A percentile compares a stretch with the other conserved stretches of the same genome.
phyloP scores from a whole-genome alignment of 139 green algal genomes.

The Axilococcus clingmanii region DNA sequence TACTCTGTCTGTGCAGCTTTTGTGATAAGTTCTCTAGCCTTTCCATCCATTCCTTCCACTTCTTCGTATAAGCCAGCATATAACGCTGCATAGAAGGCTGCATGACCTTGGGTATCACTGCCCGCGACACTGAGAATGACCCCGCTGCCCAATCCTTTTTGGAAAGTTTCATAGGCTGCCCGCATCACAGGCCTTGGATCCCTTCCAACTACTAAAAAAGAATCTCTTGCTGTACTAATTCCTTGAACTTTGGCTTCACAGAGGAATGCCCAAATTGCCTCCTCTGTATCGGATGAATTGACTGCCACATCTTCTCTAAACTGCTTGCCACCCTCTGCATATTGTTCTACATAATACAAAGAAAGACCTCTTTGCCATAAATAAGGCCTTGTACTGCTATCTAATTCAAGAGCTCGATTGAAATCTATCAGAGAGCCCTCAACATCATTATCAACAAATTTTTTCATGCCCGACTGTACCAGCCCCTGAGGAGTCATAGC shows the following conservation, averaged over 20 bases:
- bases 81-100: constrained; percentile 66
- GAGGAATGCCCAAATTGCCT: constrained; percentile 78
- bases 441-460: constrained; percentile 28
- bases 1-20: constrained; percentile 46
- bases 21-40: constrained; percentile 31
- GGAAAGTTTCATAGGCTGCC: constrained; percentile 37
- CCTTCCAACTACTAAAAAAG: constrained; percentile 69
- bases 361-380: constrained; percentile 50
- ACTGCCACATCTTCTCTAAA: constrained; percentile 66
- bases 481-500: too few species aligned
- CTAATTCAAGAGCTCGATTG: constrained; percentile 32
- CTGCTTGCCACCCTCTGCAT: constrained; percentile 44
- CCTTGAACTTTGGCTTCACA: constrained; percentile 62
- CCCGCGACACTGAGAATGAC: constrained; percentile 14
- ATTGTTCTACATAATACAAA: constrained; percentile 65
- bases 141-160: background rate
- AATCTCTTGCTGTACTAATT: constrained; percentile 34
- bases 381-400: constrained; percentile 34
- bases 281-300: constrained; percentile 89
- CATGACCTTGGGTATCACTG: constrained; percentile 12
- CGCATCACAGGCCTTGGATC: constrained; percentile 73
- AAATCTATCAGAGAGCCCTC: constrained; percentile 48
- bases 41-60: constrained; percentile 24
- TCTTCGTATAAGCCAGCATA: constrained; percentile 75
- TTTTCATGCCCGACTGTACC: constrained; percentile 14